These are phyloP conservation scores for Syncephalis plumigaleata DNA, from an alignment of 371 early-diverging fungal genomes.

Conservation along the genomic window DNA sequence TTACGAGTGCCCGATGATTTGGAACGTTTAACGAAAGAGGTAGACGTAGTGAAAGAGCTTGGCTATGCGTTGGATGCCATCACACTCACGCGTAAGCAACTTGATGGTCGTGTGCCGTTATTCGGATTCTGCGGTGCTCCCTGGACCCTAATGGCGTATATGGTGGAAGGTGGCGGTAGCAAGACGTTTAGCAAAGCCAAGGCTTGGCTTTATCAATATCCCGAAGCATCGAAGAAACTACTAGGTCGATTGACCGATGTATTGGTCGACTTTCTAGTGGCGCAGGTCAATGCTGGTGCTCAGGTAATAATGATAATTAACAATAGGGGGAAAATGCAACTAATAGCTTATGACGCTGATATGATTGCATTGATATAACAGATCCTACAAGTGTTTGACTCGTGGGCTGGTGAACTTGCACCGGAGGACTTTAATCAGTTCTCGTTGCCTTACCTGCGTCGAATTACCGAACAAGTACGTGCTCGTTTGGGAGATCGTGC, in stretches of 20 bases:
- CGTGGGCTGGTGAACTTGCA: slow-evolving; percentile 86
- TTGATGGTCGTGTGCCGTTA: slow-evolving; percentile 80
- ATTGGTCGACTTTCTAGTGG: slow-evolving; percentile 67
- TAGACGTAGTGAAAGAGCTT: slow-evolving; percentile 54
- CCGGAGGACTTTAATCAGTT: slow-evolving; percentile 66
- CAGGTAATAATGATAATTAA: slow-evolving; percentile 66
- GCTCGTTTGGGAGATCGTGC: slow-evolving; percentile 21
- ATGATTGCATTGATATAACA: slow-evolving; percentile 10
- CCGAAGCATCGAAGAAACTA: slow-evolving; percentile 59
- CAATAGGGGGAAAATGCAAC: background rate
- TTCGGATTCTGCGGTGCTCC: slow-evolving; percentile 94
- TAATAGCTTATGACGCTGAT: background rate
- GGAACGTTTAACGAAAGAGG: slow-evolving; percentile 32
- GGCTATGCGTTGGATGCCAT: slow-evolving; percentile 92
- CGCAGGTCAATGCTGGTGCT: slow-evolving; percentile 94
- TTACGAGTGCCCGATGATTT: slow-evolving; percentile 57
- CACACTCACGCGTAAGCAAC: slow-evolving; percentile 69
- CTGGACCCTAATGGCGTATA: slow-evolving; percentile 96
- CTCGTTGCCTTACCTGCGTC: slow-evolving; percentile 71
- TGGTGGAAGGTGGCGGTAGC: slow-evolving; percentile 96
- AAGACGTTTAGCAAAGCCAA: slow-evolving; percentile 81
- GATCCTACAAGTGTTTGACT: slow-evolving; percentile 94
- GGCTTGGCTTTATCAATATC: slow-evolving; percentile 71
- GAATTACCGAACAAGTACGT: slow-evolving; percentile 64
- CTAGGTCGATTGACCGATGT: slow-evolving; percentile 70